phyloP scores from a whole-genome alignment of 345 rosid genomes.

The Gossypium ekmanianum region DNA sequence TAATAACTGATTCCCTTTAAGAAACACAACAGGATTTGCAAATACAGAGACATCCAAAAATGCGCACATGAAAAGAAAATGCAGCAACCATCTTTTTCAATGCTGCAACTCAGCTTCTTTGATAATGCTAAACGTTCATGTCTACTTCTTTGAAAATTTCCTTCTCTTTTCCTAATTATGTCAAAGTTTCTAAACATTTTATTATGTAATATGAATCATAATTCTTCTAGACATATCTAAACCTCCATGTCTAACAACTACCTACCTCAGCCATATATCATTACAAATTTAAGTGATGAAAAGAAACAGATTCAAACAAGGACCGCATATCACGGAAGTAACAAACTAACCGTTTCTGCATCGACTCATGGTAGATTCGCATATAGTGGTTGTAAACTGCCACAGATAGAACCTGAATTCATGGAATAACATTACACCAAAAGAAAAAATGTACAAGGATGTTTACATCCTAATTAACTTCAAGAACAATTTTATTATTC shows the following conservation, averaged over 20 bases:
- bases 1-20: conserved; percentile 20
- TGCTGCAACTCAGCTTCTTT: background rate
- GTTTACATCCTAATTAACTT: background rate
- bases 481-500: conserved; percentile 1
- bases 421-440: background rate
- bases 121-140: background rate
- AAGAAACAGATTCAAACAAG: background rate
- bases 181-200: background rate
- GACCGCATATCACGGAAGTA: background rate
- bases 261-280: background rate
- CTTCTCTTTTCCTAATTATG: background rate
- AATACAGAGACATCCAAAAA: background rate
- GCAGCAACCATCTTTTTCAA: background rate
- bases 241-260: background rate
- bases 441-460: background rate
- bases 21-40: background rate
- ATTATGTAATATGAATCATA: background rate
- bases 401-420: conserved; percentile 85
- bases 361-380: conserved; percentile 73
- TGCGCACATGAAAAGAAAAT: background rate
- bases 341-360: conserved; percentile 56
- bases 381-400: conserved; percentile 98
- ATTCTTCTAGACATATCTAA: background rate
- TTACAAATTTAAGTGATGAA: background rate
- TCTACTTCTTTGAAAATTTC: background rate